Evolutionary conservation across 352 stramenopile species (phyloP).

Genomic region (Plasmopara muralis): DNA sequence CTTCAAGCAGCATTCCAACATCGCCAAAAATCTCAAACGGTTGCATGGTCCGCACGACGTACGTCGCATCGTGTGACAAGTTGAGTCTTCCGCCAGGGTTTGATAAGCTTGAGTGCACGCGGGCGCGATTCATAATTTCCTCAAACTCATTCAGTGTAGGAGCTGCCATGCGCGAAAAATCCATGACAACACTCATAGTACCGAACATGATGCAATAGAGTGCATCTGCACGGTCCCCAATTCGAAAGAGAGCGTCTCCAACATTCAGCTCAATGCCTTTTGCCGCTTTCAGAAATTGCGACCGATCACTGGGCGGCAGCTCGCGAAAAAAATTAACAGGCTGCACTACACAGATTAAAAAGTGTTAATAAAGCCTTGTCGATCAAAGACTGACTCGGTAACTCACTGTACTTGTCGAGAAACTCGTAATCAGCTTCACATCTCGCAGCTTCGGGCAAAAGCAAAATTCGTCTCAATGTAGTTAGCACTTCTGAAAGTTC

Average conservation of each 20-base stretch:
- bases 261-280: conserved; percentile 60
- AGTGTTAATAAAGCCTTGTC: too few relatives aligned
- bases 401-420: too few relatives aligned
- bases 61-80: too few relatives aligned
- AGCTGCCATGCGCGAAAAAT: conserved; percentile 57
- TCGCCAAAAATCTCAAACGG: too few relatives aligned
- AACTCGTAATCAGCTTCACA: too few relatives aligned
- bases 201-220: conserved; percentile 79
- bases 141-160: conserved; percentile 68
- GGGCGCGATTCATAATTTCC: conserved; percentile 61
- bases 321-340: conserved; percentile 60
- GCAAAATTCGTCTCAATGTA: too few relatives aligned
- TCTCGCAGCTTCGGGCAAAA: too few relatives aligned
- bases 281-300: conserved; percentile 53
- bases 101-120: conserved; percentile 59
- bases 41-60: too few relatives aligned
- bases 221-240: conserved; percentile 58
- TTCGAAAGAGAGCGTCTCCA: conserved; percentile 59
- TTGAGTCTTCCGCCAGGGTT: conserved; percentile 42
- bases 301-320: conserved; percentile 38
- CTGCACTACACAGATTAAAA: too few relatives aligned
- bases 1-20: too few relatives aligned
- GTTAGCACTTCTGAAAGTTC: too few relatives aligned
- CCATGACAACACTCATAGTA: conserved; percentile 63
- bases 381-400: too few relatives aligned